phyloP scores from a whole-genome alignment of 768 basidiomycete genomes.

The Multifurca ochricompacta region DNA sequence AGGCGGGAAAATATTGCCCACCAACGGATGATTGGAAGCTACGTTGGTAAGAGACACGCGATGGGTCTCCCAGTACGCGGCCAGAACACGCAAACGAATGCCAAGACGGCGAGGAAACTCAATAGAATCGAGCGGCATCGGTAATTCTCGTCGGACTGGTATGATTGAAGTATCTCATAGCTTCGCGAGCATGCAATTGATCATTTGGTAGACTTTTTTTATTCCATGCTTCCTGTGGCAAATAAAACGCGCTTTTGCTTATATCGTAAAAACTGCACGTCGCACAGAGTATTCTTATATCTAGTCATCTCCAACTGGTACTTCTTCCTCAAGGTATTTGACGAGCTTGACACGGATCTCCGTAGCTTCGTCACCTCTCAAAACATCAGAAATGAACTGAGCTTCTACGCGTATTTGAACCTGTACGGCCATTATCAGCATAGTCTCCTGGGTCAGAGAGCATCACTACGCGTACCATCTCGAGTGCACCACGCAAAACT shows the following conservation, averaged over 20 bases:
- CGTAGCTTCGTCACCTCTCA: slow-evolving; percentile 90
- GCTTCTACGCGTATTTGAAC: slow-evolving; percentile 94
- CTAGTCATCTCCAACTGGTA: slow-evolving; percentile 87
- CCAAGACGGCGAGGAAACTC: slow-evolving; percentile 82
- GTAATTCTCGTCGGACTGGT: slow-evolving; percentile 14
- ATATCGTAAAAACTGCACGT: neutral
- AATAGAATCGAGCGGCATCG: slow-evolving; percentile 70
- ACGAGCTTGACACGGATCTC: slow-evolving; percentile 88
- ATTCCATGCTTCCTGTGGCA: neutral
- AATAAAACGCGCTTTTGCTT: neutral
- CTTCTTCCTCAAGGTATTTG: slow-evolving; percentile 93
- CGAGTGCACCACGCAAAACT: slow-evolving; percentile 84
- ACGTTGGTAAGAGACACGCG: slow-evolving; percentile 87
- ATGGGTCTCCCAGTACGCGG: slow-evolving; percentile 92
- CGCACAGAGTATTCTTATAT: slow-evolving; percentile 1
- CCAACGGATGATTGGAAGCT: slow-evolving; percentile 89
- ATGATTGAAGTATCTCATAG: neutral
- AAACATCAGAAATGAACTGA: slow-evolving; percentile 80
- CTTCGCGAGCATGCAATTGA: neutral
- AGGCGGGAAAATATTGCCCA: slow-evolving; percentile 89
- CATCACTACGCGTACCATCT: slow-evolving; percentile 68
- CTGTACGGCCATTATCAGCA: slow-evolving; percentile 35
- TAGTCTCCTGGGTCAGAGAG: neutral
- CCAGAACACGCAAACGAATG: slow-evolving; percentile 88
- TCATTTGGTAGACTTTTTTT: too few relatives aligned